These are phyloP conservation scores for Cyberlindnera suaveolens DNA, from an alignment of 805 yeast genomes.

Conservation along the genomic window DNA sequence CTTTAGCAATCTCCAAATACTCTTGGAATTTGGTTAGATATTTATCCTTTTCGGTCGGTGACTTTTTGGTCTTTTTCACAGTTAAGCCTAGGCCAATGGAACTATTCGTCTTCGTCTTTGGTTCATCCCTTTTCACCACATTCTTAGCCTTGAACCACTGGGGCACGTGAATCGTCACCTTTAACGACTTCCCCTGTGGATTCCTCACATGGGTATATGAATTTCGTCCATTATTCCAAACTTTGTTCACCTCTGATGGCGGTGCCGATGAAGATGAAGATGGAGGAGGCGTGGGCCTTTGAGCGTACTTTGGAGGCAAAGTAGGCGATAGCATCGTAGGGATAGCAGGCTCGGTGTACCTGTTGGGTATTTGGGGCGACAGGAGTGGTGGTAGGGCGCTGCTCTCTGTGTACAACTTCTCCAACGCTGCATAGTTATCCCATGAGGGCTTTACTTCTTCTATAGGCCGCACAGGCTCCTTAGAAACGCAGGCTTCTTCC, in stretches of 20 bases:
- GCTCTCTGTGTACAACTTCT: not conserved
- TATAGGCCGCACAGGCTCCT: not conserved
- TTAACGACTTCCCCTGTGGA: not conserved
- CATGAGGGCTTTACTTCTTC: slow-evolving; percentile 1
- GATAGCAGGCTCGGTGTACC: slow-evolving; percentile 3
- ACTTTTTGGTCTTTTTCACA: not conserved
- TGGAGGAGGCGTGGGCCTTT: slow-evolving; percentile 6
- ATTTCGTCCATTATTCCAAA: slow-evolving; percentile 8
- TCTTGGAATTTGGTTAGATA: slow-evolving; percentile 1
- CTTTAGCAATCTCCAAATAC: slow-evolving; percentile 7
- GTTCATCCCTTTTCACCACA: not conserved
- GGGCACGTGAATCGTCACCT: slow-evolving; percentile 14
- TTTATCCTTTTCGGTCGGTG: not conserved
- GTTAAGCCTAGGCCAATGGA: not conserved
- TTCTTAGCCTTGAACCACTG: slow-evolving; percentile 4
- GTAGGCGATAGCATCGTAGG: slow-evolving; percentile 20
- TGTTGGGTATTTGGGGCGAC: slow-evolving; percentile 10
- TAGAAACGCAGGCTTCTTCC: not conserved
- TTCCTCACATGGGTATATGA: slow-evolving; percentile 4
- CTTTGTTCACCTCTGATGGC: slow-evolving; percentile 2
- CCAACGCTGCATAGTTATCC: slow-evolving; percentile 1
- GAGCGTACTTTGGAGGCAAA: slow-evolving; percentile 9
- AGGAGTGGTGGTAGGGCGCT: slow-evolving; percentile 8
- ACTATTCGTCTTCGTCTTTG: not conserved
- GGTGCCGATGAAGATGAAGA: not conserved